A percentile compares a stretch with the other conserved stretches of the same genome.
Evolutionary conservation across 1,284 basidiomycete species (phyloP).

Genomic region (Vanrija sp.): DNA sequence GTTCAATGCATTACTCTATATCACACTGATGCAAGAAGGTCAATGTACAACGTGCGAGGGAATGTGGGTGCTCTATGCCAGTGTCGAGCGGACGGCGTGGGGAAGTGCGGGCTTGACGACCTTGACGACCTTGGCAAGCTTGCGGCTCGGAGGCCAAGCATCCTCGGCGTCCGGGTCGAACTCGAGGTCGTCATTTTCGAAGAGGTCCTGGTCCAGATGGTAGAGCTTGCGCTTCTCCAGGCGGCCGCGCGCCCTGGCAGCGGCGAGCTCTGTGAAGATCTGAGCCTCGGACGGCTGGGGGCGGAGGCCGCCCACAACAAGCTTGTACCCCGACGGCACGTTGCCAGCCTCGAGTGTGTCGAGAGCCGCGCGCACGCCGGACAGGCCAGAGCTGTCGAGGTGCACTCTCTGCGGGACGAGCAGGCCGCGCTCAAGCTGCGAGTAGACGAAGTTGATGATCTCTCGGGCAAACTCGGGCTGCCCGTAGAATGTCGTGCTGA

Average conservation of each 20-base stretch:
- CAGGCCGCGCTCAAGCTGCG: slow-evolving; percentile 28
- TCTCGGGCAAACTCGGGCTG: slow-evolving; percentile 32
- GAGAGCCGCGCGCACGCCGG: slow-evolving; percentile 23
- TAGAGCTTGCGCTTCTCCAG: neutral
- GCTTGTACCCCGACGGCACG: slow-evolving; percentile 28
- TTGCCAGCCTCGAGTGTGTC: slow-evolving; percentile 27
- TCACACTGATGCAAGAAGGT: too few relatives aligned
- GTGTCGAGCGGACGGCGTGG: too few relatives aligned
- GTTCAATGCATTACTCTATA: too few relatives aligned
- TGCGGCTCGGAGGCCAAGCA: too few relatives aligned
- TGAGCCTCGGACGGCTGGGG: neutral
- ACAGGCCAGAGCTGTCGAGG: slow-evolving; percentile 32
- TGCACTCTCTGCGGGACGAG: slow-evolving; percentile 41
- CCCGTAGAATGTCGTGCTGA: slow-evolving; percentile 27
- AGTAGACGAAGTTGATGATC: slow-evolving; percentile 27
- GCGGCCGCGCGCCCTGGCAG: neutral
- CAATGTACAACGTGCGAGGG: too few relatives aligned
- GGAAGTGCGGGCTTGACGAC: too few relatives aligned
- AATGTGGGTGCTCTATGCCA: too few relatives aligned
- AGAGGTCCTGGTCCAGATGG: neutral
- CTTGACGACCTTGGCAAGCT: too few relatives aligned
- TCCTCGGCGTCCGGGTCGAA: neutral
- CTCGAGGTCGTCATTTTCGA: neutral
- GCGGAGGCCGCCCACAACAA: slow-evolving; percentile 7
- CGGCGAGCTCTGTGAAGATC: neutral